Evolutionary conservation across 192 early-diverging fungal species (phyloP), one percentile per base, ranked within the genome.

Genomic region (Backusella tuberculispora): DNA sequence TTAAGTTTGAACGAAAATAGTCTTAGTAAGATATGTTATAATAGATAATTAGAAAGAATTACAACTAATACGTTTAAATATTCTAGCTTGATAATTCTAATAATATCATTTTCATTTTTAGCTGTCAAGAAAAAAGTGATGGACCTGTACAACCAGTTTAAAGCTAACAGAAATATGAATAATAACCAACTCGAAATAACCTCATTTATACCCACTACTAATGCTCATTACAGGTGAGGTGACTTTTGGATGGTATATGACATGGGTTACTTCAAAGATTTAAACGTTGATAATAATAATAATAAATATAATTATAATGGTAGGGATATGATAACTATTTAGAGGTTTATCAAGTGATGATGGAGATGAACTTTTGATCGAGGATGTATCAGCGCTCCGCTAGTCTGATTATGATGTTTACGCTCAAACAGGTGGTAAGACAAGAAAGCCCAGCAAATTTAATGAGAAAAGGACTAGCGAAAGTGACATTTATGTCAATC

Each of bases 101-200:
- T n/a, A n/a, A n/a, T n/a, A 12, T 24, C 15, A 46, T 26, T 53
- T 72, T 69, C 42, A 12, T 47, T 26, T 72, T 17, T 74, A 88
- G 87, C 84, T 42, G 85, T 85, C 69, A 89, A 89, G 78, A 87
- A 87, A 63, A 89, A 89, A 76, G 82, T 85, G 5, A 75, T 80
- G 34, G 86, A 87, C 66, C 85, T 83, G 77, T 89, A 87, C n/a
- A 85, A 85, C 64, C 79, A 83, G 34, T 70, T 89, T 38, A 89
- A 86, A 73, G 69, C 78, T 21, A 75, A 63, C 24, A 12, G 53
- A 47, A 72, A 15, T 6, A 72, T 72, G 13, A 67, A 66, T 19
- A 76, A 74, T 26, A 72, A 69, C 26, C 12, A 44, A 69, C 19
- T n/a, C 4, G 65, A 40, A 41, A 24, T 6, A 10, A 48, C 44